Evolutionary conservation across 371 early-diverging fungal species (phyloP), one percentile per base, ranked within the genome.

Genomic region (Zopfochytrium polystomum): DNA sequence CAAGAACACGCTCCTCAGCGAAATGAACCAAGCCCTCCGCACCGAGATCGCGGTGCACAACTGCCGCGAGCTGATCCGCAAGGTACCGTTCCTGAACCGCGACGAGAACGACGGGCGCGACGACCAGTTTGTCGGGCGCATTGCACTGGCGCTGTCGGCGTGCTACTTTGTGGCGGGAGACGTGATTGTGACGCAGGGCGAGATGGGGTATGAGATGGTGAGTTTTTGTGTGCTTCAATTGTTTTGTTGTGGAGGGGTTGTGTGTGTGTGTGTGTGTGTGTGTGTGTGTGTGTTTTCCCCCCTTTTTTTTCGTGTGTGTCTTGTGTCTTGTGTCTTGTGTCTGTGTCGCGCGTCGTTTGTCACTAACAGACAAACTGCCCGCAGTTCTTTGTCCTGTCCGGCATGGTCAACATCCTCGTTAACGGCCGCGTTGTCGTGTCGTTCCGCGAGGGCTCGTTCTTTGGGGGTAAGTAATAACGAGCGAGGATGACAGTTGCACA

Each of bases 21-120:
- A 70, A 30, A 47, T 70, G 52, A 70, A 66, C 43, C 57, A 58
- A 18, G 29, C 50, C n/a, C 48, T 70, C 13, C 44, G 63, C 15
- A 18, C n/a, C n/a, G 71, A 70, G 55, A 67, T 73, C 35, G 64
- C 71, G 3, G 47, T 64, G 13, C 71, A 74, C 51, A 70, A 74
- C 43, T 68, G 65, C 45, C 35, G 60, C 1, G 66, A 67, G 25
- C 58, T 74, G 45, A 68, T 74, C 46, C 27, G 33, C 23, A 68
- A 74, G 48, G 75, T 74, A 29, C 60, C 54, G n/a, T 74, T 74
- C 58, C 43, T 71, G n/a, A 34, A 42, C 13, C 59, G 71, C 4
- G 38, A 67, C 29, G 59, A 35, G 6, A 60, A 67, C 23, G 75
- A 74, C 53, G 75, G 75, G 3, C 58, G 70, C 4, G 68, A 72